Conservation (phyloP, 2,329 filamentous ascomycete genomes). For the Pseudocercospora crystallina region DNA sequence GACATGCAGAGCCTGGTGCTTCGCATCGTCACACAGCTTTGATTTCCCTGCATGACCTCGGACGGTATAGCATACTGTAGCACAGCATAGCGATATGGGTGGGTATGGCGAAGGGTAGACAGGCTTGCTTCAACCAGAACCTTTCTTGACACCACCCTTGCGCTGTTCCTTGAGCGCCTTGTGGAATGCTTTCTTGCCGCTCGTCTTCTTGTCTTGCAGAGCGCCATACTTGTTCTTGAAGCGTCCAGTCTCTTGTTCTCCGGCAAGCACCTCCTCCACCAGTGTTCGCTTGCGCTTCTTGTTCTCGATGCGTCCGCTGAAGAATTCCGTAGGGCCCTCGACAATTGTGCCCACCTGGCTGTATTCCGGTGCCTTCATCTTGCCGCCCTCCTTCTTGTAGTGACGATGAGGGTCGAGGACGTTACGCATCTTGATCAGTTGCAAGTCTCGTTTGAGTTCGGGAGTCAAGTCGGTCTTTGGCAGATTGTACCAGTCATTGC, state of each 20-base stretch:
- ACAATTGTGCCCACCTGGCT: constrained; percentile 87
- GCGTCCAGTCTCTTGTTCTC: constrained; percentile 64
- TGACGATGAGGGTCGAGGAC: constrained; percentile 86
- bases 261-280: constrained; percentile 76
- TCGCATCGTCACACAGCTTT: constrained; percentile 46
- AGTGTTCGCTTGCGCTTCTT: constrained; percentile 87
- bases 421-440: constrained; percentile 83
- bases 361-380: constrained; percentile 72
- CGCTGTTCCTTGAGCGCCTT: constrained; percentile 70
- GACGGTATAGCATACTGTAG: constrained; percentile 7
- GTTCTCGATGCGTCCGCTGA: constrained; percentile 75
- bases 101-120: constrained; percentile 5
- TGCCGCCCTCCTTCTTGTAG: constrained; percentile 82
- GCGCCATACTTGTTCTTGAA: constrained; percentile 87
- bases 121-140: constrained; percentile 26
- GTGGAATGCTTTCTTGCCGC: constrained; percentile 87
- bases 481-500: constrained; percentile 82
- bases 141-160: constrained; percentile 38
- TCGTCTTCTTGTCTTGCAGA: constrained; percentile 78
- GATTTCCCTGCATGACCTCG: not conserved
- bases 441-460: constrained; percentile 83
- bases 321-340: constrained; percentile 85
- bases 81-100: constrained; percentile 6
- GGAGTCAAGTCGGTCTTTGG: constrained; percentile 81
- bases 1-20: constrained; percentile 60